A percentile compares a stretch with the other conserved stretches of the same genome.
Evolutionary conservation across 2,329 filamentous ascomycete species (phyloP).

Genomic region (Hypoxylon sp.): DNA sequence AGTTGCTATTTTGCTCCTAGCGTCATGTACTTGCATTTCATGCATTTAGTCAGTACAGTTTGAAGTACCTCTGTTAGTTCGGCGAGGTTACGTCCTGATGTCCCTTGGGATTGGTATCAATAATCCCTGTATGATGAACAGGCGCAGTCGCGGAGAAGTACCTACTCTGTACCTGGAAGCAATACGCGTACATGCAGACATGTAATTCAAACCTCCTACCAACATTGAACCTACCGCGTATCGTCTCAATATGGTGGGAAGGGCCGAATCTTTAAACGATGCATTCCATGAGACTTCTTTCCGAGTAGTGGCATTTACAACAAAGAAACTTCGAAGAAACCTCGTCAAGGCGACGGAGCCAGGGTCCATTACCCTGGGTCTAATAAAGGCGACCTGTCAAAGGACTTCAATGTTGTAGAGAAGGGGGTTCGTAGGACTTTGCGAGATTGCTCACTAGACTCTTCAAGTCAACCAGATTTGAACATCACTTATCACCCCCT

Average conservation of each 20-base stretch:
- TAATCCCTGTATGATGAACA: conserved; percentile 4
- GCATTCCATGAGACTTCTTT: conserved; percentile 7
- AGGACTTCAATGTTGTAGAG: conserved; percentile 1
- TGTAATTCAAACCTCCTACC: conserved; percentile 2
- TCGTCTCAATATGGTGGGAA: conserved; percentile 15
- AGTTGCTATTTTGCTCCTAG: conserved; percentile 15
- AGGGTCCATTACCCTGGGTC: conserved; percentile 2
- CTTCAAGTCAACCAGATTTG: conserved; percentile 18
- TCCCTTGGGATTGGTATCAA: neutral
- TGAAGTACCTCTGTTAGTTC: conserved; percentile 20
- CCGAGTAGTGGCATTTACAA: conserved; percentile 5
- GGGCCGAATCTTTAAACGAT: conserved; percentile 26
- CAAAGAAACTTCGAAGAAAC: conserved; percentile 13
- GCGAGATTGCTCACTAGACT: conserved; percentile 17
- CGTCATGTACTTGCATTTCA: conserved; percentile 11
- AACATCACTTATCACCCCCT: conserved; percentile 17
- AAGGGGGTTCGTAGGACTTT: conserved; percentile 11
- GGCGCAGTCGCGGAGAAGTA: conserved; percentile 9
- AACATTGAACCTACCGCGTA: neutral
- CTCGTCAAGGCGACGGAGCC: conserved; percentile 5
- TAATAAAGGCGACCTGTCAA: conserved; percentile 18
- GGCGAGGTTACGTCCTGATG: neutral
- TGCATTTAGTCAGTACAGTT: neutral
- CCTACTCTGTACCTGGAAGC: conserved; percentile 8
- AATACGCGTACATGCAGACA: neutral